phyloP scores from a whole-genome alignment of 2,329 filamentous ascomycete species.

The Ciborinia camelliae region DNA sequence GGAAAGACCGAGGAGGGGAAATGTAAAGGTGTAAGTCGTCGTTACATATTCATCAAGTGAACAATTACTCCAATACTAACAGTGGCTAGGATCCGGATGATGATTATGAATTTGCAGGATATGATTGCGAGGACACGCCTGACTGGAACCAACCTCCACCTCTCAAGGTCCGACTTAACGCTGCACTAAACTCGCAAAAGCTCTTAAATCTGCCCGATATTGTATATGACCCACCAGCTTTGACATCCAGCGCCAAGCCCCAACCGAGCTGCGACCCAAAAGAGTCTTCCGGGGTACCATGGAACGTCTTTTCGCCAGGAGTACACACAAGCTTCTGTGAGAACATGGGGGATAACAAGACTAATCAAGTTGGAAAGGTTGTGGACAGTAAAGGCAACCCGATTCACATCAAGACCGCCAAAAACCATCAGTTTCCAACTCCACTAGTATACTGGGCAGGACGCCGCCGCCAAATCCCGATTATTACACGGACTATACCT shows the following conservation, averaged over 20 bases:
- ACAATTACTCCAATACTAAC: too few species aligned
- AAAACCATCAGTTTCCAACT: not conserved
- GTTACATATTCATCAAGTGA: too few species aligned
- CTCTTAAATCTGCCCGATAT: not conserved
- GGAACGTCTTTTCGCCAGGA: not conserved
- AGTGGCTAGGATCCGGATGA: not conserved
- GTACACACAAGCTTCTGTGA: not conserved
- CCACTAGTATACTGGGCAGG: not conserved
- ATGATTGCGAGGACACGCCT: not conserved
- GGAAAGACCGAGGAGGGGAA: too few species aligned
- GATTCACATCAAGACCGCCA: not conserved
- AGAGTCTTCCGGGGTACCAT: not conserved
- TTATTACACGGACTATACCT: too few species aligned
- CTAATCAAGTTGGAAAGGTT: not conserved
- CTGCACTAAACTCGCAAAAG: too few species aligned
- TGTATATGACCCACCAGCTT: not conserved
- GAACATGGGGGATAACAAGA: not conserved
- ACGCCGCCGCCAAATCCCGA: not conserved
- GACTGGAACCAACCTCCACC: not conserved
- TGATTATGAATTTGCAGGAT: not conserved
- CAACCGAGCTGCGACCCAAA: not conserved
- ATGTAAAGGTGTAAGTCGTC: too few species aligned
- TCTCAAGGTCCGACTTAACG: not conserved
- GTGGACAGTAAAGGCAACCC: not conserved
- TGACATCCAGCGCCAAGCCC: not conserved